A percentile compares a stretch with the other conserved stretches of the same genome.
phyloP scores from a whole-genome alignment of 2,329 filamentous ascomycete species.

The Penicillium sp. region DNA sequence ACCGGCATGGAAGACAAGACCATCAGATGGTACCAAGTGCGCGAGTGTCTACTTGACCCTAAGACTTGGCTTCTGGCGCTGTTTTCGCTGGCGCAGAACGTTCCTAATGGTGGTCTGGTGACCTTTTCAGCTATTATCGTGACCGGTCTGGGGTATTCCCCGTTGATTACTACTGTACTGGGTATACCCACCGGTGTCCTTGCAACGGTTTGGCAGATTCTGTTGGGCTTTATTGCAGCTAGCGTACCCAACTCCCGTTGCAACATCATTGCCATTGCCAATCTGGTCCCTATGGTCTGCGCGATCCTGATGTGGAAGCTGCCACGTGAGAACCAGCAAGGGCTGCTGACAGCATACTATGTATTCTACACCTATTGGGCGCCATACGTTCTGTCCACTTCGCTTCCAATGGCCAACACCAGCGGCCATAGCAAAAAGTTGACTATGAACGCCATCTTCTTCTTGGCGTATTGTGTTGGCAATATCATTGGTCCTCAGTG shows the following conservation, averaged over 20 bases:
- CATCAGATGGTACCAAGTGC: constrained; percentile 38
- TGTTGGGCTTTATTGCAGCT: constrained; percentile 14
- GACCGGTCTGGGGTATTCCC: constrained; percentile 19
- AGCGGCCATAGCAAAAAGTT: constrained; percentile 25
- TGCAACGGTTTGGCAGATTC: constrained; percentile 20
- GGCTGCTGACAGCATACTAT: constrained; percentile 33
- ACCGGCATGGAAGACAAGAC: constrained; percentile 32
- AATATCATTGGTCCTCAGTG: constrained; percentile 19
- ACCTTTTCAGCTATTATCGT: constrained; percentile 26
- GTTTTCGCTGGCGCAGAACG: constrained; percentile 17
- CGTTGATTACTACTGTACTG: constrained; percentile 19
- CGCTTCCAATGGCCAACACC: constrained; percentile 24
- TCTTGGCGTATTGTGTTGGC: constrained; percentile 22
- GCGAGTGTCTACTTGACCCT: constrained; percentile 31
- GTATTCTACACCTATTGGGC: constrained; percentile 31
- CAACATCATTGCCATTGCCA: constrained; percentile 20
- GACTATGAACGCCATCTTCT: constrained; percentile 22
- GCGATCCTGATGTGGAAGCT: constrained; percentile 29
- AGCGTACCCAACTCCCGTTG: constrained; percentile 17
- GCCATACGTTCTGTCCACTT: constrained; percentile 27
- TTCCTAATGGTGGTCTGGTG: constrained; percentile 25
- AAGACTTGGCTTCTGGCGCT: constrained; percentile 24
- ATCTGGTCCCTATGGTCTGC: constrained; percentile 22
- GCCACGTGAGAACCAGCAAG: constrained; percentile 29
- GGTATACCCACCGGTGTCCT: constrained; percentile 25